Percentiles rank a stretch among this genome's conserved stretches.
These are phyloP conservation scores for Periconia digitata DNA, from an alignment of 2,329 filamentous ascomycete species.

Conservation along the genomic window DNA sequence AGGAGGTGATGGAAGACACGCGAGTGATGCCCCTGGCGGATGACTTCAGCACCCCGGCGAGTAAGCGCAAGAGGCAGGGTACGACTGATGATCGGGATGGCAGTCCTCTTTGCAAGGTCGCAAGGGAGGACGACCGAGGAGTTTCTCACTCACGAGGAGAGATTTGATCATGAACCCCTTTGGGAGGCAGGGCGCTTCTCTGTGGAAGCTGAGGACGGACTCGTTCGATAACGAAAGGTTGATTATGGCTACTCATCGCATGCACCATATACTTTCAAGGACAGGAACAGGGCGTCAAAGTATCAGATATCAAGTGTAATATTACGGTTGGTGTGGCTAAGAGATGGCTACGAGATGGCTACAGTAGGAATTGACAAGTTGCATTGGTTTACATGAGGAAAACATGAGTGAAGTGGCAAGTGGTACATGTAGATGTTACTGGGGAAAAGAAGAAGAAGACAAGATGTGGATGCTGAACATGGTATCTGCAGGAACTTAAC, in stretches of 20 bases:
- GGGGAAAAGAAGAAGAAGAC: not conserved
- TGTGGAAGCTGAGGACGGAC: not conserved
- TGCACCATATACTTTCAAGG: not conserved
- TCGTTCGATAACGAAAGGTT: not conserved
- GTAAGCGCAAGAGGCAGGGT: conserved; percentile 33
- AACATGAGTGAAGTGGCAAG: too few relatives aligned
- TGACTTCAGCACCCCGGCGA: conserved; percentile 16
- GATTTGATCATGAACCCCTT: too few relatives aligned
- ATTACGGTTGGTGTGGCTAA: too few relatives aligned
- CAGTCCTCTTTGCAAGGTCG: conserved; percentile 27
- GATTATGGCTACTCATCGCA: not conserved
- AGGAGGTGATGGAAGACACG: conserved; percentile 10
- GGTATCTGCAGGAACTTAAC: not conserved
- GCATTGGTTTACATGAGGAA: too few relatives aligned
- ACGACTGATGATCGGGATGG: conserved; percentile 21
- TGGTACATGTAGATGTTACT: not conserved
- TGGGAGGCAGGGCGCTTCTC: too few relatives aligned
- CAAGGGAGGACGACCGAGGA: conserved; percentile 7
- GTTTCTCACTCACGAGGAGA: not conserved
- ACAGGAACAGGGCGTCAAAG: not conserved
- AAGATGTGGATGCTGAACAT: not conserved
- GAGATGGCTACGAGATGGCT: too few relatives aligned
- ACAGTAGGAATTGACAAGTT: too few relatives aligned
- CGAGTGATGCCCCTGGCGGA: conserved; percentile 1
- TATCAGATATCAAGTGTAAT: too few relatives aligned